Percentiles rank a stretch among this genome's conserved stretches.
phyloP scores from a whole-genome alignment of 2,329 filamentous ascomycete genomes.

The Aspergillus sp. region DNA sequence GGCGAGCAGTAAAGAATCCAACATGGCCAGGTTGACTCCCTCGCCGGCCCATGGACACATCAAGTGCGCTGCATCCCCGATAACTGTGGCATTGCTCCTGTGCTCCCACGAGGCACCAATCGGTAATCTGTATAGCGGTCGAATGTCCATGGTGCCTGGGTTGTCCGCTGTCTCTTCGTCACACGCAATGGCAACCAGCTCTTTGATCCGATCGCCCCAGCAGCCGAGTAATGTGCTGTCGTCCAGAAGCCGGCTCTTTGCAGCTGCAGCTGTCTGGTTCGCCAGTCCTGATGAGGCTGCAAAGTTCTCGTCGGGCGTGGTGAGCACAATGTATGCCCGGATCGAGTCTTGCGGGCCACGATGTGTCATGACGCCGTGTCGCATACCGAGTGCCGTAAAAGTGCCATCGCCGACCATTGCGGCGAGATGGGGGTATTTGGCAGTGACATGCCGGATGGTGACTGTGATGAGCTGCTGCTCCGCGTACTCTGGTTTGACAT shows the following conservation, averaged over 20 bases:
- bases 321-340: slow-evolving; percentile 18
- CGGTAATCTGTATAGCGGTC: slow-evolving; percentile 20
- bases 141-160: slow-evolving; percentile 4
- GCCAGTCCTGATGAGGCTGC: slow-evolving; percentile 4
- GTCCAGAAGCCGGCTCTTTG: slow-evolving; percentile 12
- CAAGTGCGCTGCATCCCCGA: slow-evolving; percentile 26
- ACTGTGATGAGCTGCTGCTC: slow-evolving; percentile 12
- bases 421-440: slow-evolving; percentile 16
- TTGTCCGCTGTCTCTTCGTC: slow-evolving; percentile 11
- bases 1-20: slow-evolving; percentile 17
- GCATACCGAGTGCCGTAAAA: slow-evolving; percentile 18
- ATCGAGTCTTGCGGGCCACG: slow-evolving; percentile 16
- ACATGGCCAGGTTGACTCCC: slow-evolving; percentile 25
- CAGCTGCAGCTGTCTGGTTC: slow-evolving; percentile 6
- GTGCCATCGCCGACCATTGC: slow-evolving; percentile 20
- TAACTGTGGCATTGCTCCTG: slow-evolving; percentile 12
- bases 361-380: slow-evolving; percentile 23
- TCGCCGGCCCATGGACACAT: slow-evolving; percentile 26
- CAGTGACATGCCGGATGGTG: slow-evolving; percentile 14
- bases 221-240: slow-evolving; percentile 9
- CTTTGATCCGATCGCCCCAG: slow-evolving; percentile 13
- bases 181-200: slow-evolving; percentile 16
- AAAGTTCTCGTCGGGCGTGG: slow-evolving; percentile 16
- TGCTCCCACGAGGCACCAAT: slow-evolving; percentile 14
- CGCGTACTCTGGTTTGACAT: slow-evolving; percentile 14